These are phyloP conservation scores for Botrytis medusae DNA, from an alignment of 2,329 filamentous ascomycete species.

Conservation along the genomic window DNA sequence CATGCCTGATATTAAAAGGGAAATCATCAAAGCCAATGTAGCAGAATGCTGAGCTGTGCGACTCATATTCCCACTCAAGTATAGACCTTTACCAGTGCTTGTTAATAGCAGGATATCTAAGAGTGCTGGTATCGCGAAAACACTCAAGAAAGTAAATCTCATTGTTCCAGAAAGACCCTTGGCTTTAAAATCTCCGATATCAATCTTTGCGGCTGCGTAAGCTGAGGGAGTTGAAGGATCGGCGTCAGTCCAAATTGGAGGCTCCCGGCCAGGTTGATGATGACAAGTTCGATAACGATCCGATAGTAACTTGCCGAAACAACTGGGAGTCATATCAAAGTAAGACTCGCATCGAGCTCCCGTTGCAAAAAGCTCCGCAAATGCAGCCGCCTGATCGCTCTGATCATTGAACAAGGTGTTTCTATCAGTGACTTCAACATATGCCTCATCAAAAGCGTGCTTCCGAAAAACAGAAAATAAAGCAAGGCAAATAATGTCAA, in stretches of 20 bases:
- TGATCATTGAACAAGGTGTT: conserved; percentile 61
- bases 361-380: conserved; percentile 62
- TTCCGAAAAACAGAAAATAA: conserved; percentile 58
- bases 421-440: conserved; percentile 61
- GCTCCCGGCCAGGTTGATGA: conserved; percentile 34
- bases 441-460: conserved; percentile 60
- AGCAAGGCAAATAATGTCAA: conserved; percentile 56
- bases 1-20: conserved; percentile 57
- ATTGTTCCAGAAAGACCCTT: conserved; percentile 44
- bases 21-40: conserved; percentile 55
- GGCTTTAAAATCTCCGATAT: conserved; percentile 48
- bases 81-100: conserved; percentile 58
- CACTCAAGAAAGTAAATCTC: conserved; percentile 55
- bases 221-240: conserved; percentile 37
- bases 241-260: conserved; percentile 25
- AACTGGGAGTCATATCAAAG: conserved; percentile 55
- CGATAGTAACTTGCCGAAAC: conserved; percentile 44
- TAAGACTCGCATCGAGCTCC: conserved; percentile 63
- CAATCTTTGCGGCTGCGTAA: conserved; percentile 53
- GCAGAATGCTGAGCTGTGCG: conserved; percentile 53
- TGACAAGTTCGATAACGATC: conserved; percentile 50
- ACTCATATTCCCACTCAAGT: conserved; percentile 58
- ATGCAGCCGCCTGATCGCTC: conserved; percentile 61
- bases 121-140: conserved; percentile 62
- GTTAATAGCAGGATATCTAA: conserved; percentile 60